A percentile compares a stretch with the other conserved stretches of the same genome.
Evolutionary conservation across 2,329 filamentous ascomycete genomes (phyloP).

Genomic region (Epichloe sp.): DNA sequence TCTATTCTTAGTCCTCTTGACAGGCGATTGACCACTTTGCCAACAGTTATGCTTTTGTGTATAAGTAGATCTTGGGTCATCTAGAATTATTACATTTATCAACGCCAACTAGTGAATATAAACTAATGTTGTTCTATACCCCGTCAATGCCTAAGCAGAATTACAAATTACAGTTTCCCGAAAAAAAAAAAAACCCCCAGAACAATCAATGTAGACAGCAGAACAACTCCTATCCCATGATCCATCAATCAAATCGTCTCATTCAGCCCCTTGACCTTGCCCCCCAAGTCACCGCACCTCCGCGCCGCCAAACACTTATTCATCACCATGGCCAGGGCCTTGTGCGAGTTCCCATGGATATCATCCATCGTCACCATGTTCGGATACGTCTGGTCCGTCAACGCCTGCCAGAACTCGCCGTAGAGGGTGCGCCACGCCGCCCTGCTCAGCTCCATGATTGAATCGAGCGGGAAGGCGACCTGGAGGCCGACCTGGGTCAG

Average conservation of each 20-base stretch:
- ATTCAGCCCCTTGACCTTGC: conserved; percentile 8
- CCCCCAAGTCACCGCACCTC: conserved; percentile 13
- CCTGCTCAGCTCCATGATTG: conserved; percentile 8
- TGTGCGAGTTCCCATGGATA: conserved; percentile 13
- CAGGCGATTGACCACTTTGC: no score
- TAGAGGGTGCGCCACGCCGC: conserved; percentile 12
- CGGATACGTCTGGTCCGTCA: conserved; percentile 15
- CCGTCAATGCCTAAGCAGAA: no score
- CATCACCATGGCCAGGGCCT: conserved; percentile 14
- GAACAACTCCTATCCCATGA: no score
- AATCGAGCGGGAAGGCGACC: not conserved
- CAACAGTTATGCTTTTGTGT: no score
- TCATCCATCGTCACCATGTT: conserved; percentile 21
- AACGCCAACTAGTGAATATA: no score
- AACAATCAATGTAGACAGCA: no score
- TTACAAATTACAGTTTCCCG: no score
- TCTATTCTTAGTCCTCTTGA: no score
- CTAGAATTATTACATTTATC: no score
- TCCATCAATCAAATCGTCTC: not conserved
- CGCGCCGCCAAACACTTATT: conserved; percentile 19
- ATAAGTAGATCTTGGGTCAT: no score
- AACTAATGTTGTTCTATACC: no score
- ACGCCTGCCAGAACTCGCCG: conserved; percentile 12
- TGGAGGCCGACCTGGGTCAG: conserved; percentile 10
- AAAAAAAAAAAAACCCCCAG: no score